A percentile compares a stretch with the other conserved stretches of the same genome.
These are phyloP conservation scores for Pseudogymnoascus sp. DNA, from an alignment of 2,329 filamentous ascomycete species.

Conservation along the genomic window DNA sequence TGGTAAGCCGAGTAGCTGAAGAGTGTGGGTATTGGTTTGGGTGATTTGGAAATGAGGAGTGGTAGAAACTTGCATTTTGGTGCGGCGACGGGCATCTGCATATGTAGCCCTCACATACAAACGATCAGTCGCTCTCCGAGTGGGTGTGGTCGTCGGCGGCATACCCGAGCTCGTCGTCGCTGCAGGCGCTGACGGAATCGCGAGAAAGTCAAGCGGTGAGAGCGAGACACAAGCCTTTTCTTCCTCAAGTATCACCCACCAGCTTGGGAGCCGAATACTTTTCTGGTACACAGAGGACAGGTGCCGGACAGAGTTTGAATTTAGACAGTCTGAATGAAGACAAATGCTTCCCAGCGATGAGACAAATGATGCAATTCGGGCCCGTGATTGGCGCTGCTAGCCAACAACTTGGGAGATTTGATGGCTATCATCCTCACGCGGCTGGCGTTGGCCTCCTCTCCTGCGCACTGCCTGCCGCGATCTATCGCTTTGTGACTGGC, in stretches of 20 bases:
- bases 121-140: background rate
- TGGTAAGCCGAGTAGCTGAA: background rate
- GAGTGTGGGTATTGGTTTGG: background rate
- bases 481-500: conserved; percentile 1
- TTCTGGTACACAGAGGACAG: background rate
- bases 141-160: conserved; percentile 3
- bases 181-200: background rate
- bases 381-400: conserved; percentile 1
- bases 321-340: background rate
- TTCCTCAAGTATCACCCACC: background rate
- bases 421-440: conserved; percentile 1
- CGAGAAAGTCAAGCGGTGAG: background rate
- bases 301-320: background rate
- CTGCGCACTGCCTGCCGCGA: background rate
- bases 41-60: background rate
- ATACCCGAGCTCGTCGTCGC: background rate
- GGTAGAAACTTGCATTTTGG: background rate
- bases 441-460: background rate
- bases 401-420: background rate
- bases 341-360: background rate
- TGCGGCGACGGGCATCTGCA: background rate
- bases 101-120: background rate
- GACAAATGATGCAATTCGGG: conserved; percentile 1
- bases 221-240: background rate
- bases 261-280: background rate